These are phyloP conservation scores for Ogataea chonburiensis DNA, from an alignment of 805 yeast species.

Conservation along the genomic window DNA sequence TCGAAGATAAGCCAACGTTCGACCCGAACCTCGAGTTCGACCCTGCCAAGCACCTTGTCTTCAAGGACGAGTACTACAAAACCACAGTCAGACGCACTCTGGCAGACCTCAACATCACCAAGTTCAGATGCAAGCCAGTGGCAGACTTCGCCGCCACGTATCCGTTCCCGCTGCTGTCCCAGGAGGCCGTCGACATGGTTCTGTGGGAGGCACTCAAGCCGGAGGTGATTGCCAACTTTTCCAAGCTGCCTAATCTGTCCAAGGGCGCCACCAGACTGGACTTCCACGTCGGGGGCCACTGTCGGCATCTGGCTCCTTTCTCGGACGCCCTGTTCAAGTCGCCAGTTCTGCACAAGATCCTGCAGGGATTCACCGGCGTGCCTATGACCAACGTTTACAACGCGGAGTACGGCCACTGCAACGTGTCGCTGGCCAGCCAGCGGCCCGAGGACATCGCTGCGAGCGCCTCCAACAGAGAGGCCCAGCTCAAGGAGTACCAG, in stretches of 20 bases:
- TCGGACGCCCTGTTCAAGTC: conserved; percentile 50
- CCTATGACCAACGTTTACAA: conserved; percentile 47
- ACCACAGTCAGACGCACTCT: conserved; percentile 38
- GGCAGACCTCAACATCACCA: conserved; percentile 36
- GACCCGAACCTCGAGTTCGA: conserved; percentile 36
- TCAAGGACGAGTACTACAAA: conserved; percentile 36
- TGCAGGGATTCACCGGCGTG: conserved; percentile 49
- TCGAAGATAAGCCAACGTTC: conserved; percentile 28
- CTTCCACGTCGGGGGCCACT: conserved; percentile 48
- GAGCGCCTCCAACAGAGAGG: conserved; percentile 17
- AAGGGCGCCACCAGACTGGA: conserved; percentile 38
- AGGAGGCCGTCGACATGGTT: conserved; percentile 56
- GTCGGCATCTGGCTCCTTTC: conserved; percentile 41
- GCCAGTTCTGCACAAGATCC: conserved; percentile 47
- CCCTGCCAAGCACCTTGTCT: conserved; percentile 36
- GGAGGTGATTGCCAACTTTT: conserved; percentile 41
- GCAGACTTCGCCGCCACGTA: conserved; percentile 45
- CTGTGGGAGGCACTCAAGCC: conserved; percentile 49
- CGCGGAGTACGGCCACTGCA: conserved; percentile 52
- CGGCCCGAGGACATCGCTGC: conserved; percentile 19
- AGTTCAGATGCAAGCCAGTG: conserved; percentile 31
- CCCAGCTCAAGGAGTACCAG: conserved; percentile 16
- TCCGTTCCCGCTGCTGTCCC: conserved; percentile 58
- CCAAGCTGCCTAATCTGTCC: conserved; percentile 37
- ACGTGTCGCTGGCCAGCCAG: conserved; percentile 40